phyloP scores from a whole-genome alignment of 257 asterid genomes.

The Linaria vulgaris region DNA sequence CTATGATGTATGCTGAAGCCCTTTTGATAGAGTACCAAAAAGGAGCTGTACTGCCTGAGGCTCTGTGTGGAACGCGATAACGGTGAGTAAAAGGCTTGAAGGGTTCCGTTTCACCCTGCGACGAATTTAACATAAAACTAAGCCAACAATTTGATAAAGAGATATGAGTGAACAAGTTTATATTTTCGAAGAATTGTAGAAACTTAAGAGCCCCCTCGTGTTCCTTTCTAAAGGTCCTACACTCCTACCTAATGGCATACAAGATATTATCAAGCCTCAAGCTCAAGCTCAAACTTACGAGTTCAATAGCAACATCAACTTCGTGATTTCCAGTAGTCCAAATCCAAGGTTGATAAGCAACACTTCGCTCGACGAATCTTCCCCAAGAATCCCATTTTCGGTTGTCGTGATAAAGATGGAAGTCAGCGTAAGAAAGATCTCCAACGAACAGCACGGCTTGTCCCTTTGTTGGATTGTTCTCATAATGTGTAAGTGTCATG shows the following conservation, averaged over 20 bases:
- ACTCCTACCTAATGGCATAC: too few relatives aligned
- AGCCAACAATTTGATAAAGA: too few relatives aligned
- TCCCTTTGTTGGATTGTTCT: constrained; percentile 65
- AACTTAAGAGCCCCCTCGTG: too few relatives aligned
- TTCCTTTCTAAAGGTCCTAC: too few relatives aligned
- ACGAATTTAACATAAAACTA: too few relatives aligned
- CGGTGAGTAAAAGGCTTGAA: constrained; percentile 81
- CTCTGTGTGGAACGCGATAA: constrained; percentile 52
- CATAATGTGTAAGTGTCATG: constrained; percentile 65
- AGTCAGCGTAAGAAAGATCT: constrained; percentile 80
- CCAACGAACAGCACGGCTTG: constrained; percentile 71
- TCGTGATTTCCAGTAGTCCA: constrained; percentile 88
- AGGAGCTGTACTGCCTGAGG: constrained; percentile 68
- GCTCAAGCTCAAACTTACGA: constrained; percentile 54
- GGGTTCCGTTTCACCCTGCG: constrained; percentile 83
- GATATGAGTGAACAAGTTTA: too few relatives aligned
- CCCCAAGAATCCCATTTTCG: constrained; percentile 88
- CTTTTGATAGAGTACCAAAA: constrained; percentile 89
- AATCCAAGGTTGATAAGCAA: constrained; percentile 91
- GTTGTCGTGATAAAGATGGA: constrained; percentile 61
- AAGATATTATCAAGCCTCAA: too few relatives aligned
- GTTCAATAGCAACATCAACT: constrained; percentile 67
- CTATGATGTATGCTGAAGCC: constrained; percentile 86
- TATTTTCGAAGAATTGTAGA: too few relatives aligned
- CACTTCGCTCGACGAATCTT: constrained; percentile 70